These are phyloP conservation scores for Hypoxylon sp. DNA, from an alignment of 2,329 filamentous ascomycete genomes.

Conservation along the genomic window DNA sequence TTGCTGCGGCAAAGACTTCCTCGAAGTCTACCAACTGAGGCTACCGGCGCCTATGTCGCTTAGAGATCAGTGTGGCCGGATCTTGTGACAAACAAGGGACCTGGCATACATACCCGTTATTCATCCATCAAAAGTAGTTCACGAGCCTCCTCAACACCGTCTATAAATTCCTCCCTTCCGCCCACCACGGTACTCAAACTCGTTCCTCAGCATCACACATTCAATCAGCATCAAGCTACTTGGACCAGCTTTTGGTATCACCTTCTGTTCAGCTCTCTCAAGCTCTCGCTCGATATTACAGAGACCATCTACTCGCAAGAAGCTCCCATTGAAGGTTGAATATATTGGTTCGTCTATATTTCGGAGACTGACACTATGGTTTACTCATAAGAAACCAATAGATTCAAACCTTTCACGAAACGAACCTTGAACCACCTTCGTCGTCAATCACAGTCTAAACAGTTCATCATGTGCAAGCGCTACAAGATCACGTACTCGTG, in stretches of 20 bases:
- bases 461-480: constrained; percentile 48
- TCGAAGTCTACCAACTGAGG: constrained; percentile 35
- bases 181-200: constrained; percentile 41
- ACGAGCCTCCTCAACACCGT: constrained; percentile 31
- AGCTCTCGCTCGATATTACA: constrained; percentile 8
- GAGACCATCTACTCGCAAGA: neutral
- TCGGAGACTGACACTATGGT: neutral
- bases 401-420: constrained; percentile 5
- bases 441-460: neutral
- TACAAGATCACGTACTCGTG: constrained; percentile 47
- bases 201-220: constrained; percentile 37
- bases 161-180: constrained; percentile 49
- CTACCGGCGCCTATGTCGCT: constrained; percentile 28
- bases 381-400: constrained; percentile 18
- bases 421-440: neutral
- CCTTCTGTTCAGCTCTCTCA: constrained; percentile 12
- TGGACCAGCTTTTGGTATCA: constrained; percentile 15
- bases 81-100: constrained; percentile 41
- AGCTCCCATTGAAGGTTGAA: constrained; percentile 12
- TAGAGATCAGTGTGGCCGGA: constrained; percentile 25
- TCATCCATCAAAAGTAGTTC: constrained; percentile 35
- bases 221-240: constrained; percentile 25
- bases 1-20: constrained; percentile 34
- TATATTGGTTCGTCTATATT: constrained; percentile 22
- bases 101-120: constrained; percentile 34